Evolutionary conservation across 2,329 filamentous ascomycete genomes (phyloP).

Genomic region (Tympanopsis confertula): DNA sequence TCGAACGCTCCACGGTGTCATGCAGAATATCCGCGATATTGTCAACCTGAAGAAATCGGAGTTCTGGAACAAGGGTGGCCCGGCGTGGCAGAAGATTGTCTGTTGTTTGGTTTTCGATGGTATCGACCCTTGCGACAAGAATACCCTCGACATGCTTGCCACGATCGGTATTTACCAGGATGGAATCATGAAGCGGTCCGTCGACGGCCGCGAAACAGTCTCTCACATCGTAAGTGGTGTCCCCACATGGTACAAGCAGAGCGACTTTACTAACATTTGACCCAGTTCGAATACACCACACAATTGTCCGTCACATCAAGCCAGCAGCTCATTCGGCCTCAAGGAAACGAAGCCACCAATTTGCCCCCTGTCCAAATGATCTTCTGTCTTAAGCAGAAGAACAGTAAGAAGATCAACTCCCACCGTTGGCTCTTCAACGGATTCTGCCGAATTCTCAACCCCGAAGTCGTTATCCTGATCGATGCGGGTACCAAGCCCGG

Average conservation of each 20-base stretch:
- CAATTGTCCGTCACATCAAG: constrained; percentile 94
- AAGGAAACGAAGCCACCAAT: constrained; percentile 71
- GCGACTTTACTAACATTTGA: not conserved
- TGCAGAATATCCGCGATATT: constrained; percentile 98
- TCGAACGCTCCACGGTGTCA: constrained; percentile 89
- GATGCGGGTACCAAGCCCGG: constrained; percentile 97
- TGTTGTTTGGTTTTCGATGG: constrained; percentile 95
- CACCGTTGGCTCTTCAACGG: constrained; percentile 98
- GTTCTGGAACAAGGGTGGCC: constrained; percentile 98
- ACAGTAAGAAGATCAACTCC: constrained; percentile 99
- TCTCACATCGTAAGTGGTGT: constrained; percentile 55
- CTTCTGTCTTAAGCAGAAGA: constrained; percentile 97
- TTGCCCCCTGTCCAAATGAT: constrained; percentile 97
- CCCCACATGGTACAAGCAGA: not conserved
- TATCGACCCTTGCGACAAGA: constrained; percentile 96
- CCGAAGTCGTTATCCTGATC: constrained; percentile 88
- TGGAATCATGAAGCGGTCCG: constrained; percentile 95
- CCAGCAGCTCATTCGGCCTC: constrained; percentile 89
- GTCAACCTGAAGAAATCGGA: constrained; percentile 98
- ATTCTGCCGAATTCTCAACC: constrained; percentile 92
- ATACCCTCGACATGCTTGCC: constrained; percentile 80
- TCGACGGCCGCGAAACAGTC: constrained; percentile 91
- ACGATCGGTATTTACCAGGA: constrained; percentile 96
- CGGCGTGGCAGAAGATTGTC: constrained; percentile 98
- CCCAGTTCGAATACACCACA: constrained; percentile 82